Percentiles rank a stretch among this genome's conserved stretches.
Conservation (phyloP, 2,329 filamentous ascomycete species). For the Lasiodiplodia sp. region DNA sequence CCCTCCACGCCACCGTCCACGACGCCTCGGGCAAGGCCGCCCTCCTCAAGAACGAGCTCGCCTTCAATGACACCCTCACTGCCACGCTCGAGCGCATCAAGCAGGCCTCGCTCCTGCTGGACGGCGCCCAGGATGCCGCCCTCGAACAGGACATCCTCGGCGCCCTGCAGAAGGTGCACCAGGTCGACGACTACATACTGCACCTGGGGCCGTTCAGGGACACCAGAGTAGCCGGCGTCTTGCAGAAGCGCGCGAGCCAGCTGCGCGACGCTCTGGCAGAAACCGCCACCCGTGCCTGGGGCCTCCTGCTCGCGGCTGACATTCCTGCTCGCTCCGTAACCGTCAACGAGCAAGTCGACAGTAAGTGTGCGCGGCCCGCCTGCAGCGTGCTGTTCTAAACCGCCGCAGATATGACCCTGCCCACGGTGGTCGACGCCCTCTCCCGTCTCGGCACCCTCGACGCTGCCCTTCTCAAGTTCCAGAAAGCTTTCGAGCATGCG, state of each 20-base stretch:
- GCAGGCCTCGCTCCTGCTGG: slow-evolving; percentile 58
- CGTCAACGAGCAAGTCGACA: slow-evolving; percentile 61
- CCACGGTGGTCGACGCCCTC: slow-evolving; percentile 46
- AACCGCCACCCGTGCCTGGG: slow-evolving; percentile 75
- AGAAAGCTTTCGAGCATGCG: slow-evolving; percentile 67
- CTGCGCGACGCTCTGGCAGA: slow-evolving; percentile 72
- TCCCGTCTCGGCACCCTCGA: slow-evolving; percentile 49
- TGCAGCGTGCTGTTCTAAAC: slow-evolving; percentile 2
- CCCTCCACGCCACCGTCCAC: slow-evolving; percentile 69
- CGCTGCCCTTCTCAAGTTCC: slow-evolving; percentile 65
- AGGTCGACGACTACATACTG: slow-evolving; percentile 63
- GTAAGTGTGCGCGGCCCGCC: slow-evolving; percentile 47
- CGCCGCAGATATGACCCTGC: slow-evolving; percentile 38
- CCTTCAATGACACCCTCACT: slow-evolving; percentile 63
- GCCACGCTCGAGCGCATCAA: slow-evolving; percentile 60
- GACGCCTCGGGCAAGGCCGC: slow-evolving; percentile 63
- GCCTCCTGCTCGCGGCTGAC: slow-evolving; percentile 70
- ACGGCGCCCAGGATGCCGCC: slow-evolving; percentile 55
- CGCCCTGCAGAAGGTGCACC: slow-evolving; percentile 58
- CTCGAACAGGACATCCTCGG: slow-evolving; percentile 53
- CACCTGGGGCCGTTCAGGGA: slow-evolving; percentile 67
- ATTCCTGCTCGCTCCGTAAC: slow-evolving; percentile 61
- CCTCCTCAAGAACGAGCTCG: slow-evolving; percentile 65
- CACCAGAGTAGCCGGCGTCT: slow-evolving; percentile 68
- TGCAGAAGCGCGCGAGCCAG: slow-evolving; percentile 70